A percentile compares a stretch with the other conserved stretches of the same genome.
phyloP scores from a whole-genome alignment of 1,284 basidiomycete genomes.

The Ganoderma lucidum region DNA sequence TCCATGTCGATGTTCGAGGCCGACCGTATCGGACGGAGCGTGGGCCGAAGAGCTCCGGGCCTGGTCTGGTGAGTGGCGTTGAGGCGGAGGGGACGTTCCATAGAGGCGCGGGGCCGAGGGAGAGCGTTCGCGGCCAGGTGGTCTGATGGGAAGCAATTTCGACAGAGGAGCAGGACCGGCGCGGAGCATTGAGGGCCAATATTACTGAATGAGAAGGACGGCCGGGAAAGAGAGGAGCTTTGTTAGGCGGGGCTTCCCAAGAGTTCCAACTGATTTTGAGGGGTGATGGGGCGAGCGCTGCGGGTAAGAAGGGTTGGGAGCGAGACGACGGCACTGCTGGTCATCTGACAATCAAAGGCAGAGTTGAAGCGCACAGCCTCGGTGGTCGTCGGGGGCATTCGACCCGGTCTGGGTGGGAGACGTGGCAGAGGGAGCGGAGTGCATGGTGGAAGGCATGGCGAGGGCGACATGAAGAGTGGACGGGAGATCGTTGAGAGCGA shows the following conservation, averaged over 20 bases:
- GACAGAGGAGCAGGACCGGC: background rate
- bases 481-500: constrained; percentile 9
- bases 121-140: background rate
- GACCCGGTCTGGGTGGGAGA: background rate
- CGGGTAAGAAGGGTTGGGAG: constrained; percentile 3
- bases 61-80: constrained; percentile 2
- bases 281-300: background rate
- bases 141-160: constrained; percentile 2
- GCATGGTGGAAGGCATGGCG: background rate
- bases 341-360: constrained; percentile 12
- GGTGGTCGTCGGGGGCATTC: constrained; percentile 1
- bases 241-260: constrained; percentile 4
- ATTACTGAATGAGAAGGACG: background rate
- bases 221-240: background rate
- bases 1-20: background rate
- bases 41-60: background rate
- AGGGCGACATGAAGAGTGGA: constrained; percentile 1
- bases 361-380: constrained; percentile 1
- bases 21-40: background rate
- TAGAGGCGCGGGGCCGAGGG: background rate
- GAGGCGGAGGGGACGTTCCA: constrained; percentile 4
- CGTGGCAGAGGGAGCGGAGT: background rate
- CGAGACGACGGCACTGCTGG: background rate
- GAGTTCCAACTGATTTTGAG: constrained; percentile 7
- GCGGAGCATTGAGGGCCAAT: background rate